Evolutionary conservation across 768 basidiomycete species (phyloP).

Genomic region (Collybia mongolica): DNA sequence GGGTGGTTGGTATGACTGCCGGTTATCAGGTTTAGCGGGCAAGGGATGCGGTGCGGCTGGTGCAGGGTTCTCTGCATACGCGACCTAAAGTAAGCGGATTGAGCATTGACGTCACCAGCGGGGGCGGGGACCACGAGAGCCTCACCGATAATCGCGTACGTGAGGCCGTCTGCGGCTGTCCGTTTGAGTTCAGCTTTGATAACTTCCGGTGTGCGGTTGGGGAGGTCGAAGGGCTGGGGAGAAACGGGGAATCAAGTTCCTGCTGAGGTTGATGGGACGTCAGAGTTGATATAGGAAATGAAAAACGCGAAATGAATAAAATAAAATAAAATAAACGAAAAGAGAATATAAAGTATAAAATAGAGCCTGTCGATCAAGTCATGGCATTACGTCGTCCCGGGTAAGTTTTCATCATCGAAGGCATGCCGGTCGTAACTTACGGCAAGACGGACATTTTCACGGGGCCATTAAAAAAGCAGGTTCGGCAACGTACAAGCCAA

Average conservation of each 20-base stretch:
- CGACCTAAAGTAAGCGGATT: slow-evolving; percentile 3
- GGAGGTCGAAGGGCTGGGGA: slow-evolving; percentile 10
- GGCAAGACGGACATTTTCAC: too few relatives aligned
- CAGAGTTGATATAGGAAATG: slow-evolving; percentile 10
- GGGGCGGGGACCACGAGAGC: not conserved
- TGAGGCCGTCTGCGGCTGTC: slow-evolving; percentile 3
- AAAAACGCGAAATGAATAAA: slow-evolving; percentile 11
- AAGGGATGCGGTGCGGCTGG: not conserved
- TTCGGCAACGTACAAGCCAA: too few relatives aligned
- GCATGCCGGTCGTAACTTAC: too few relatives aligned
- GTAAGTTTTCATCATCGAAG: too few relatives aligned
- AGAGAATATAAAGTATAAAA: not conserved
- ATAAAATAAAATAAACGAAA: slow-evolving; percentile 2
- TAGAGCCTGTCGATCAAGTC: too few relatives aligned
- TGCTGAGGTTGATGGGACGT: slow-evolving; percentile 2
- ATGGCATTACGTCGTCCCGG: too few relatives aligned
- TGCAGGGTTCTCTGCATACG: not conserved
- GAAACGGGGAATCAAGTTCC: slow-evolving; percentile 4
- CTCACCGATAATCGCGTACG: slow-evolving; percentile 9
- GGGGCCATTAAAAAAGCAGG: too few relatives aligned
- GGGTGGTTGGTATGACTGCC: not conserved
- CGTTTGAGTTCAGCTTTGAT: slow-evolving; percentile 7
- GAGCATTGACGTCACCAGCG: slow-evolving; percentile 6
- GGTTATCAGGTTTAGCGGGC: not conserved
- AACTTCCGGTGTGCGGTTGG: slow-evolving; percentile 13